Evolutionary conservation across 441 rosid genomes (phyloP).

Genomic region (Adansonia rubrostipa): DNA sequence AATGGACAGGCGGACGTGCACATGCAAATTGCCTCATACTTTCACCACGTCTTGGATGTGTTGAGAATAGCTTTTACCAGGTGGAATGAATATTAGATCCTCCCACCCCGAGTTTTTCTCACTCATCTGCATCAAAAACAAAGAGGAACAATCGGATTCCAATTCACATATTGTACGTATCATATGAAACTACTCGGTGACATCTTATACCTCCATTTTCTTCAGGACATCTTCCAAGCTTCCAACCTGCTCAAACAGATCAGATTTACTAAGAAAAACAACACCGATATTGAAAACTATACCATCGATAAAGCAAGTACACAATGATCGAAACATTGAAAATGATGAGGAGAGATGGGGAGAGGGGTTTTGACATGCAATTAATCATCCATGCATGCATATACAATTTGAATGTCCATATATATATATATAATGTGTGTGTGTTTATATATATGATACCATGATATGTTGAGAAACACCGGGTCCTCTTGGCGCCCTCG

Average conservation of each 20-base stretch:
- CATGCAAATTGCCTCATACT: conserved; percentile 33
- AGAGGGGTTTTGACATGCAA: neutral
- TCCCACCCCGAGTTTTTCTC: conserved; percentile 85
- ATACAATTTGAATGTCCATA: neutral
- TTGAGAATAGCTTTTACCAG: conserved; percentile 83
- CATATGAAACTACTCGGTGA: neutral
- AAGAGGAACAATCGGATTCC: conserved; percentile 16
- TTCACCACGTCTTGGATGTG: conserved; percentile 72
- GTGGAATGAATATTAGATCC: conserved; percentile 87
- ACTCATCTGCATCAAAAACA: conserved; percentile 52
- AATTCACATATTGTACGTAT: neutral
- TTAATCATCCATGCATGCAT: neutral
- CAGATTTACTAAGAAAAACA: conserved; percentile 4
- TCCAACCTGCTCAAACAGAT: conserved; percentile 68
- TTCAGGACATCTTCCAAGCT: conserved; percentile 51
- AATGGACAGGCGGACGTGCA: conserved; percentile 27
- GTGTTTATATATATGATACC: neutral
- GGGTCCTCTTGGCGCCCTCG: conserved; percentile 4
- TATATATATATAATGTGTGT: neutral
- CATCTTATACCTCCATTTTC: conserved; percentile 13
- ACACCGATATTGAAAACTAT: neutral
- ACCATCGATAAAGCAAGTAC: neutral
- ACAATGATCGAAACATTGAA: neutral
- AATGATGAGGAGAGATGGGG: neutral
- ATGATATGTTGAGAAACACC: conserved; percentile 15